Evolutionary conservation across 495 filamentous ascomycete genomes (phyloP), one percentile per base, ranked within the genome.

Genomic region (Melanomma pulvis-pyrius): DNA sequence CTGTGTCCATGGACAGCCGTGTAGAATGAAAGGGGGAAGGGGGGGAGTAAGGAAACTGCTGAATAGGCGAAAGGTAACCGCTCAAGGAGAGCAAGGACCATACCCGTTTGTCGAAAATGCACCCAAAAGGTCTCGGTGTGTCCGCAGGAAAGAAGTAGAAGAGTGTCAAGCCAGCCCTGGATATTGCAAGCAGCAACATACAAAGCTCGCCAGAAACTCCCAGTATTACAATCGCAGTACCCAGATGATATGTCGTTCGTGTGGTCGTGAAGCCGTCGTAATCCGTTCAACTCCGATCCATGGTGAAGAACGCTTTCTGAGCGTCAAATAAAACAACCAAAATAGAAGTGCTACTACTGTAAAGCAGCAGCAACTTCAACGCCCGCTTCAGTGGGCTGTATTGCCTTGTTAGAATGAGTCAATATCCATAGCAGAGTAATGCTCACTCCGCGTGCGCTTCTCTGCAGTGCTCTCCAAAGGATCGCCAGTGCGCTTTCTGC

Each of bases 361-460:
- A 6, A 44, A n/a, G 39, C 4, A 3, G 13, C n/a, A 44, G 17
- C 39, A 59, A 49, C 36, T 24, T 49, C 2, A 34, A 48, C 39
- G 32, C 19, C 2, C 22, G n/a, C 29, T 25, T 44, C 34, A 39
- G 34, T 46, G 30, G 49, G 57, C 49, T 67, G 55, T 1, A 25
- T 13, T 19, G n/a, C 25, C 36, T 5, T 28, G 51, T 61, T 28
- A 67, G 50, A 49, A 41, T 6, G 24, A n/a, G 51, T 67, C 65
- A 34, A 67, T 21, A 28, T 19, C 17, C 58, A 61, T 62, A 19
- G 41, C 36, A 39, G 57, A 61, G 41, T 48, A 51, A 1, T 30
- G 57, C 65, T 67, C 65, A 67, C 65, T 67, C 34, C 58, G 30
- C 25, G 41, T 30, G 22, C 51, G 57, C 44, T 67, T 68, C 0